A percentile compares a stretch with the other conserved stretches of the same genome.
These are phyloP conservation scores for Tylopilus intermedius DNA, from an alignment of 768 basidiomycete species.

Conservation along the genomic window DNA sequence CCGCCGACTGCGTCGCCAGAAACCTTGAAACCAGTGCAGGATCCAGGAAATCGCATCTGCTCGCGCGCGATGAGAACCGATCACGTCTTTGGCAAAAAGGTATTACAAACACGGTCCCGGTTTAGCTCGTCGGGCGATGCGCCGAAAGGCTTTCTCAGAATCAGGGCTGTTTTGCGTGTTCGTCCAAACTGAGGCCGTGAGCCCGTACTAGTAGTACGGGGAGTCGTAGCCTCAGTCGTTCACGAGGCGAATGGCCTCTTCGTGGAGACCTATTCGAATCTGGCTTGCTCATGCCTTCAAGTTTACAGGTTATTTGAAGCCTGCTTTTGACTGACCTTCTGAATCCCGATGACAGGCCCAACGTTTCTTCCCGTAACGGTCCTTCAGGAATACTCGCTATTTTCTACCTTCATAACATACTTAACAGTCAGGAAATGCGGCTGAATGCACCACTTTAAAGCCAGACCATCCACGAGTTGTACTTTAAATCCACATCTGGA, in stretches of 20 bases:
- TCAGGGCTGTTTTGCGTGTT: conserved; percentile 52
- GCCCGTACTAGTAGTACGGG: conserved; percentile 70
- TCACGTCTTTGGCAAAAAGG: background rate
- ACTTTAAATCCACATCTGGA: conserved; percentile 77
- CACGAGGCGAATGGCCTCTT: conserved; percentile 83
- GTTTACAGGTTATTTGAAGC: background rate
- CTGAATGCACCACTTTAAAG: too few relatives aligned
- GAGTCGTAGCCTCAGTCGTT: too few relatives aligned
- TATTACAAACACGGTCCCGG: conserved; percentile 82
- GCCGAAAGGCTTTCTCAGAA: conserved; percentile 66
- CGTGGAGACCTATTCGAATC: background rate
- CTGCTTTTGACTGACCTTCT: conserved; percentile 55
- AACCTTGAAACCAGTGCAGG: conserved; percentile 54
- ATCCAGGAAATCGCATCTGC: conserved; percentile 82
- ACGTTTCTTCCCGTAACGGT: conserved; percentile 69
- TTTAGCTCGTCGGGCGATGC: conserved; percentile 57
- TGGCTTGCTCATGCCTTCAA: background rate
- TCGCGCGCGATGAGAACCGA: background rate
- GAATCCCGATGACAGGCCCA: conserved; percentile 90
- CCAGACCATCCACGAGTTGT: conserved; percentile 83
- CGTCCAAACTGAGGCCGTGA: conserved; percentile 96
- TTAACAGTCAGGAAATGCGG: background rate
- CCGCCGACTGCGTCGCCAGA: too few relatives aligned
- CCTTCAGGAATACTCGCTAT: background rate
- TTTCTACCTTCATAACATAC: conserved; percentile 41